Base-by-base conservation (phyloP, 495 filamentous ascomycete species). In the Tuber microsphaerosporum region DNA sequence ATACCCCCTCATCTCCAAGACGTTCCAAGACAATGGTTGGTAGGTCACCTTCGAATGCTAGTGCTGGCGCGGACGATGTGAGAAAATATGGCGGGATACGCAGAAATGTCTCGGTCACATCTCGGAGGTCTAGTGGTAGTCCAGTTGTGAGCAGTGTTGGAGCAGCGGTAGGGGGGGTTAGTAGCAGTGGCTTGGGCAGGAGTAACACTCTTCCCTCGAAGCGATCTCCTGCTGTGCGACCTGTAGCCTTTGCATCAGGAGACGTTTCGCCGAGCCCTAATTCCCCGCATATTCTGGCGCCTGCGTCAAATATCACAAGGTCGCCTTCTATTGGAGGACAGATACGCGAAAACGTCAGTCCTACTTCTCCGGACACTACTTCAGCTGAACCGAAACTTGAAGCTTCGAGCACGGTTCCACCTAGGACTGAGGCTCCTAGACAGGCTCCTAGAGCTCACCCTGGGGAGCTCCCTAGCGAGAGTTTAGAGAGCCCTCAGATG, bases 141-240 rank as follows among this genome's bases (percentile, higher is more conserved):
- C 91, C 5, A 90, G 90, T 80, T 90, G 87, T 74, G 86, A 87
- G 43, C 89, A 87, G 84, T 7, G 26, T 34, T 65, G 56, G 56
- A 31, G 56, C 5, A 65, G 56, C 26, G 14, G 56, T 16, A 1
- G 56, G 56, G 26, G 56, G 26, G 2, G 56, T 31, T 34, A 85
- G 86, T 12, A 86, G 85, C 41, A 86, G 88, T 76, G 93, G 93
- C 12, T 87, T 99, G 51, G 91, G 92, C 76, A 88, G 95, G 79
- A 97, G 94, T 84, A 99, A 98, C 84, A 99, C 95, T 14, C 85
- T 97, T 26, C 95, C 95, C n/a, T 94, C 94, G 2, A 95, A 96
- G 83, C 92, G 90, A 85, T 94, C 94, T 1, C 92, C 94, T 26
- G 90, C 87, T 31, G 85, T 88, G 7, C 84, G 85, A 16, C 84